A percentile compares a stretch with the other conserved stretches of the same genome.
These are phyloP conservation scores for Phytophthora megakarya DNA, from an alignment of 352 stramenopile genomes.

Conservation along the genomic window DNA sequence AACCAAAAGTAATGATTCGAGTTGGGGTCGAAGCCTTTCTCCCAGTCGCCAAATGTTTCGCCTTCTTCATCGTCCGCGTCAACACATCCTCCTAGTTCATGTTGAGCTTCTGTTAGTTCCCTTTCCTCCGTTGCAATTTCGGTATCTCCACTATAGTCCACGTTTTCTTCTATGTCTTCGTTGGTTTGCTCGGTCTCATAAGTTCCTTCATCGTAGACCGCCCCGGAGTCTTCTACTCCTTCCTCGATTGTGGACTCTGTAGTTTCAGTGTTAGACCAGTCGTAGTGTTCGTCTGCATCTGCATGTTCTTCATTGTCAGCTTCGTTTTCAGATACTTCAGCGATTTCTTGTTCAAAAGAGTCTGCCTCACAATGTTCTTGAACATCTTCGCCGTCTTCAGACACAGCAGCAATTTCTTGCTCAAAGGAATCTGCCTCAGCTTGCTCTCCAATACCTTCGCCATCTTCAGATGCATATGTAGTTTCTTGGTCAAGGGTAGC, in stretches of 20 bases:
- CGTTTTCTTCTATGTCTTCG: constrained; percentile 17
- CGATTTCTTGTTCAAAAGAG: too few species aligned
- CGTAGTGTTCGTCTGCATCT: constrained; percentile 4
- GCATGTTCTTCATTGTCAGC: constrained; percentile 5
- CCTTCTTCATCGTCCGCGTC: constrained; percentile 79
- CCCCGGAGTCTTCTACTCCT: constrained; percentile 5
- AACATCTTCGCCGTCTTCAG: neutral
- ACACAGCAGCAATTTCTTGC: neutral
- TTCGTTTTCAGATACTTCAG: constrained; percentile 18
- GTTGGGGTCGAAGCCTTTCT: constrained; percentile 83
- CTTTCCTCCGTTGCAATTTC: constrained; percentile 13
- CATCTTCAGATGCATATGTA: constrained; percentile 19
- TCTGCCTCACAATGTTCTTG: too few species aligned
- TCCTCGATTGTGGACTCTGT: constrained; percentile 12
- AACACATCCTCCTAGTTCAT: constrained; percentile 44
- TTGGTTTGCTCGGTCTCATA: constrained; percentile 16
- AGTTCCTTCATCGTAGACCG: constrained; percentile 3
- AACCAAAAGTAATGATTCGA: constrained; percentile 91
- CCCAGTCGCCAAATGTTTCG: constrained; percentile 82
- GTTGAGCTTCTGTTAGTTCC: constrained; percentile 13
- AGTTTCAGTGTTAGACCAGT: constrained; percentile 9
- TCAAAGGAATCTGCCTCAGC: neutral
- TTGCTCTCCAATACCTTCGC: constrained; percentile 2
- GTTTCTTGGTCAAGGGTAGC: constrained; percentile 30
- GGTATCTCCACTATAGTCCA: constrained; percentile 2